Conservation (phyloP, 2,329 filamentous ascomycete species). For the Fusarium mundagurra region DNA sequence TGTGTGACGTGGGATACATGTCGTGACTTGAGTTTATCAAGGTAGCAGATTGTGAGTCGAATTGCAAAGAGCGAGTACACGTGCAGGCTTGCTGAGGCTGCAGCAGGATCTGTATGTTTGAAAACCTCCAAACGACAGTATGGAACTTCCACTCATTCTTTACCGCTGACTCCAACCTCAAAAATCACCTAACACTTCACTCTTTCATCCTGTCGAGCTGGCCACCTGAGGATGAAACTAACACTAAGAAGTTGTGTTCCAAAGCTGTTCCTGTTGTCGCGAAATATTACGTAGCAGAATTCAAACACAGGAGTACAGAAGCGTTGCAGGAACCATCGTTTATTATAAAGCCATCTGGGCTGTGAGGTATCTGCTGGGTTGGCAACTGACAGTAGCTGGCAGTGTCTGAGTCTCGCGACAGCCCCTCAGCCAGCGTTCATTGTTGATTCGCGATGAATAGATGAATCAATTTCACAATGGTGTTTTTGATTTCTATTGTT, state of each 20-base stretch:
- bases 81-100: neutral
- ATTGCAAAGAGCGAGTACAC: neutral
- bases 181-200: neutral
- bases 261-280: too few species aligned
- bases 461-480: neutral
- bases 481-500: neutral
- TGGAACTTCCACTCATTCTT: neutral
- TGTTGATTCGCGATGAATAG: neutral
- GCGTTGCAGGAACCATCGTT: neutral
- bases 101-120: neutral
- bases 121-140: neutral
- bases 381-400: constrained; percentile 17
- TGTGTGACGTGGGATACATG: neutral
- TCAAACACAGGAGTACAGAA: neutral
- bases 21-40: neutral
- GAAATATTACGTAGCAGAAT: neutral
- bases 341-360: neutral
- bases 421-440: neutral
- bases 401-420: neutral
- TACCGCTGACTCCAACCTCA: neutral
- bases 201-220: neutral
- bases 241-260: neutral
- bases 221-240: neutral
- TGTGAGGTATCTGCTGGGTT: neutral
- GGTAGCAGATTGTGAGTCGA: neutral